Conservation (phyloP, 2,329 filamentous ascomycete species). For the Neoscytalidium dimidiatum region DNA sequence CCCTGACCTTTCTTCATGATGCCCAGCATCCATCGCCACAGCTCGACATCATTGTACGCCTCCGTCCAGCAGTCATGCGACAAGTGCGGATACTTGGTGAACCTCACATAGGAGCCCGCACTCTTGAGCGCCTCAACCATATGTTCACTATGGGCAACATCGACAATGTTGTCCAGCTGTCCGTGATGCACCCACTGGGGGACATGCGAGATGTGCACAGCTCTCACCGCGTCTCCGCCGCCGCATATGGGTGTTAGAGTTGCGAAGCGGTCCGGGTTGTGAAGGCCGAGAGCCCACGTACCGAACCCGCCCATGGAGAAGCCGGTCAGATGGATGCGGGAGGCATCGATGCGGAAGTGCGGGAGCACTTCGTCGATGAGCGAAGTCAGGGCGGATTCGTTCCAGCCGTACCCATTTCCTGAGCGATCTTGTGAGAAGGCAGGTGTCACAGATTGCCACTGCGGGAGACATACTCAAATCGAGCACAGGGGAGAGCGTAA, state of each 20-base stretch:
- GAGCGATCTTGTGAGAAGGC: background rate
- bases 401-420: constrained; percentile 24
- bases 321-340: constrained; percentile 23
- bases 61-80: constrained; percentile 21
- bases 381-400: constrained; percentile 12
- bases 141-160: background rate
- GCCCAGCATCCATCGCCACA: constrained; percentile 21
- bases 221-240: constrained; percentile 18
- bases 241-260: constrained; percentile 22
- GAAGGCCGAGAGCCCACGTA: constrained; percentile 20
- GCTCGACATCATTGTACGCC: constrained; percentile 16
- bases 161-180: constrained; percentile 18
- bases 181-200: constrained; percentile 22
- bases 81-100: constrained; percentile 14
- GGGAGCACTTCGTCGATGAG: constrained; percentile 22
- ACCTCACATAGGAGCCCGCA: constrained; percentile 15
- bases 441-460: background rate
- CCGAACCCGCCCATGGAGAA: constrained; percentile 24
- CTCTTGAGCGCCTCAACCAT: constrained; percentile 19
- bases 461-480: background rate
- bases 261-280: constrained; percentile 22
- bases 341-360: constrained; percentile 18
- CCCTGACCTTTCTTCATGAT: background rate
- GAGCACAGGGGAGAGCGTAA: constrained; percentile 10
- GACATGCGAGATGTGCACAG: constrained; percentile 15